Evolutionary conservation across 2,329 filamentous ascomycete species (phyloP), one percentile per base, ranked within the genome.

Genomic region (Aureobasidium sp.): DNA sequence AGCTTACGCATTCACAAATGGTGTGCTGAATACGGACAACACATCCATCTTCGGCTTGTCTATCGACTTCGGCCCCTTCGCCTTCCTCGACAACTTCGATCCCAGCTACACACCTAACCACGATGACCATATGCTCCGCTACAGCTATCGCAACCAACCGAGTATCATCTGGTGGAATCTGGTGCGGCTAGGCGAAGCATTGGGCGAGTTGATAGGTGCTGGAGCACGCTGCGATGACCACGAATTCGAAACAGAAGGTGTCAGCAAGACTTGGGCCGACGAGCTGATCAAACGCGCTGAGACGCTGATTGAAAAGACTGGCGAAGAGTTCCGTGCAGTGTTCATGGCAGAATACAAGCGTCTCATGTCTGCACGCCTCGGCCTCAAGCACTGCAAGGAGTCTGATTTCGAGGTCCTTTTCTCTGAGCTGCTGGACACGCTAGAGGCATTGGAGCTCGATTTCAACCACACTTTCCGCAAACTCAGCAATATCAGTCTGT

Each of bases 131-230:
- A 83, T 88, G 77, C 79, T 96, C 34, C 85, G 94, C 51, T 99
- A 99, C 73, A 87, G 86, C 67, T 99, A 97, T 79, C 87, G 87
- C 67, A 96, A 96, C 72, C 94, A 99, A 72, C 92, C 94, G 0
- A 92, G 87, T 47, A 89, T 99, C 62, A 94, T 99, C 70, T 99
- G 94, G 94, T 99, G 94, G 94, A 97, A 97, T 70, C 81, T 97
- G 0, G 91, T 97, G 1, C 86, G 94, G 1, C 82, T 99, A 0
- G 94, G 91, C 62, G 94, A 99, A 76, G 84, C 89, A 0, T 73
- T 99, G 0, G 94, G 91, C 23, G 94, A 97, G 75, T 80, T 96
- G 1, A 85, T 99, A 62, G 94, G 93, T 20, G 84, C 88, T 0
- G 93, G 89, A 0, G 75, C 81, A 1, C 77, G 80, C 41, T 86